phyloP scores from a whole-genome alignment of 2,329 filamentous ascomycete genomes.

The Pseudohalonectria lignicola region DNA sequence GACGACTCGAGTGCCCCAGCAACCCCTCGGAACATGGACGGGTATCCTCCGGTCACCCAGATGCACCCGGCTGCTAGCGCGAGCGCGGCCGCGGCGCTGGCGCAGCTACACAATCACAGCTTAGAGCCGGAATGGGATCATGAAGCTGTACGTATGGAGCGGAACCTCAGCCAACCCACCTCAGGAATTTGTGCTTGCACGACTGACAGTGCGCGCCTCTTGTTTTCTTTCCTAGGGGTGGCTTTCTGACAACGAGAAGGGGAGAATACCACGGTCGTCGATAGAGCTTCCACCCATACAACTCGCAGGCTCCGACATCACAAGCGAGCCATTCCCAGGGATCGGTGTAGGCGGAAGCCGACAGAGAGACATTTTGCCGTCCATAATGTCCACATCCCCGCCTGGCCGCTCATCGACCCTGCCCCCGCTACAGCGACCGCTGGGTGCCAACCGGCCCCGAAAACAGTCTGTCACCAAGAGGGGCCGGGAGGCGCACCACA shows the following conservation, averaged over 20 bases:
- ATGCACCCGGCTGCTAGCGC: slow-evolving; percentile 59
- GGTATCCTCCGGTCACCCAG: slow-evolving; percentile 48
- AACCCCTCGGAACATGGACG: slow-evolving; percentile 59
- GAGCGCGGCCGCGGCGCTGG: slow-evolving; percentile 75
- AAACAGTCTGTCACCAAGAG: slow-evolving; percentile 82
- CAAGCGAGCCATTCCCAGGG: slow-evolving; percentile 62
- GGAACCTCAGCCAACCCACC: too few relatives aligned
- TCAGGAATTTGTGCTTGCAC: too few relatives aligned
- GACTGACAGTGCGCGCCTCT: too few relatives aligned
- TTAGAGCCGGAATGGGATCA: slow-evolving; percentile 68
- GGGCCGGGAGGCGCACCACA: slow-evolving; percentile 64
- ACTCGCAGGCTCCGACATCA: slow-evolving; percentile 44
- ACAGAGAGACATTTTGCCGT: slow-evolving; percentile 69
- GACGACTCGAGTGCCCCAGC: slow-evolving; percentile 57
- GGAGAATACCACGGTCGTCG: slow-evolving; percentile 51
- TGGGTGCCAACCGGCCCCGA: slow-evolving; percentile 61
- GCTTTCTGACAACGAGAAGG: slow-evolving; percentile 59
- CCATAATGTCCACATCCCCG: slow-evolving; percentile 70
- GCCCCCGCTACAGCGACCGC: slow-evolving; percentile 66
- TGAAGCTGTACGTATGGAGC: slow-evolving; percentile 63
- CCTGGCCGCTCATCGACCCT: slow-evolving; percentile 81
- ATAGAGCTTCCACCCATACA: slow-evolving; percentile 67
- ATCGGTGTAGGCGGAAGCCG: slow-evolving; percentile 39
- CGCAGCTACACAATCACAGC: slow-evolving; percentile 70
- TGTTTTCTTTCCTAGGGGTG: slow-evolving; percentile 52